Evolutionary conservation across 768 basidiomycete genomes (phyloP).

Genomic region (Vishniacozyma victoriae): DNA sequence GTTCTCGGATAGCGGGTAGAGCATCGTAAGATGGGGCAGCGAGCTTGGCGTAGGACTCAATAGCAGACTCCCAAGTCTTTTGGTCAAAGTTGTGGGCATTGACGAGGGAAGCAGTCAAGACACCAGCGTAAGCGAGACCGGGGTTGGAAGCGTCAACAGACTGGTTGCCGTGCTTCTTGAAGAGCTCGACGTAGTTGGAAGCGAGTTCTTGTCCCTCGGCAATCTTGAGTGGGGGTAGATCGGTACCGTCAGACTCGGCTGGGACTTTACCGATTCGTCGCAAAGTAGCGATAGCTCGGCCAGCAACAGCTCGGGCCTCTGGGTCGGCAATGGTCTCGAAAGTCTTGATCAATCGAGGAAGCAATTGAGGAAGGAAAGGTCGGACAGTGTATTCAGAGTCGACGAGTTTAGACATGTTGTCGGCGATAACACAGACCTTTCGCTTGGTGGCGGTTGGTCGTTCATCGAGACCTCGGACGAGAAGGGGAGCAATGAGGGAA

Average conservation of each 20-base stretch:
- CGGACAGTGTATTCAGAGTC: slow-evolving; percentile 91
- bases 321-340: slow-evolving; percentile 93
- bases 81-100: slow-evolving; percentile 88
- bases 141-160: slow-evolving; percentile 56
- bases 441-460: slow-evolving; percentile 95
- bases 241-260: slow-evolving; percentile 72
- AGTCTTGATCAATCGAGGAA: slow-evolving; percentile 92
- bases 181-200: slow-evolving; percentile 63
- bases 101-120: slow-evolving; percentile 78
- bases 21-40: slow-evolving; percentile 62
- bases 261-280: slow-evolving; percentile 92
- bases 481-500: slow-evolving; percentile 93
- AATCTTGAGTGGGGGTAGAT: slow-evolving; percentile 77
- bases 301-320: slow-evolving; percentile 88
- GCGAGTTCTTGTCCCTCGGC: slow-evolving; percentile 65
- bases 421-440: slow-evolving; percentile 93
- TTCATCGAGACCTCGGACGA: slow-evolving; percentile 87
- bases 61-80: slow-evolving; percentile 69
- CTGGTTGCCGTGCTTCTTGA: slow-evolving; percentile 72
- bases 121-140: slow-evolving; percentile 64
- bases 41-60: slow-evolving; percentile 70
- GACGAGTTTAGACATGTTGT: slow-evolving; percentile 98
- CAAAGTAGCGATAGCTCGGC: slow-evolving; percentile 87
- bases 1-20: slow-evolving; percentile 65
- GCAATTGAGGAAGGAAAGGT: slow-evolving; percentile 91